phyloP scores from a whole-genome alignment of 192 early-diverging fungal species.

The Coemansia interrupta region DNA sequence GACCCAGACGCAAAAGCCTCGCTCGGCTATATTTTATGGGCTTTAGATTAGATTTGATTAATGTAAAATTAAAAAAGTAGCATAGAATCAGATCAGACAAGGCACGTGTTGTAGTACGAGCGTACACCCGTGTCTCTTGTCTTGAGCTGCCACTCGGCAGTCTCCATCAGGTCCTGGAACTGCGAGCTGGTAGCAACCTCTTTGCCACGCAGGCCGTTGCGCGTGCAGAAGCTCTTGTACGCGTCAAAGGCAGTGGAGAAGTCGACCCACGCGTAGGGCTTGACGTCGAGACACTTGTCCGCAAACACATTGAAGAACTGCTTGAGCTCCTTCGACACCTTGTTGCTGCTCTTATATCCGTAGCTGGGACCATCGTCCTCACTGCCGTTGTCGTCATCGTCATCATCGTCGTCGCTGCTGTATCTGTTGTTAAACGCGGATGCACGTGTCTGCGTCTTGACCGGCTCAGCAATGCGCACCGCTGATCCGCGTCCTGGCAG shows the following conservation, averaged over 20 bases:
- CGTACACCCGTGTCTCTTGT: constrained; percentile 39
- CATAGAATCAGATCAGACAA: constrained; percentile 19
- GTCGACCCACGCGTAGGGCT: constrained; percentile 53
- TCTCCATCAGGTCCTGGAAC: constrained; percentile 50
- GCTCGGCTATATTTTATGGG: neutral
- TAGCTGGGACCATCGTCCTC: constrained; percentile 19
- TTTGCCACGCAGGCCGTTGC: constrained; percentile 47
- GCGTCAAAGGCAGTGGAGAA: constrained; percentile 32
- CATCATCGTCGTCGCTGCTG: constrained; percentile 15
- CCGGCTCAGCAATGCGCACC: constrained; percentile 14
- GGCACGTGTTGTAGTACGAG: constrained; percentile 49
- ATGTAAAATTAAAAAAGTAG: neutral
- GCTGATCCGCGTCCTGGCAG: constrained; percentile 36
- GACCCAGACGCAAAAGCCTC: neutral
- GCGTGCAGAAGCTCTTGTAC: constrained; percentile 49
- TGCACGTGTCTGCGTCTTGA: constrained; percentile 10
- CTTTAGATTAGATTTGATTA: no score
- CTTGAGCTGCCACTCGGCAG: constrained; percentile 53
- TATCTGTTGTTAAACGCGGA: constrained; percentile 16
- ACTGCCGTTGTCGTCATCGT: constrained; percentile 17
- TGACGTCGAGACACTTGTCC: constrained; percentile 52
- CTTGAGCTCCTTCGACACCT: constrained; percentile 36
- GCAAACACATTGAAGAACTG: constrained; percentile 50
- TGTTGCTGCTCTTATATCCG: constrained; percentile 4
- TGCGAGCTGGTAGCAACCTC: constrained; percentile 38